These are phyloP conservation scores for Calendula officinalis DNA, from an alignment of 129 eudicot species.

Conservation along the genomic window DNA sequence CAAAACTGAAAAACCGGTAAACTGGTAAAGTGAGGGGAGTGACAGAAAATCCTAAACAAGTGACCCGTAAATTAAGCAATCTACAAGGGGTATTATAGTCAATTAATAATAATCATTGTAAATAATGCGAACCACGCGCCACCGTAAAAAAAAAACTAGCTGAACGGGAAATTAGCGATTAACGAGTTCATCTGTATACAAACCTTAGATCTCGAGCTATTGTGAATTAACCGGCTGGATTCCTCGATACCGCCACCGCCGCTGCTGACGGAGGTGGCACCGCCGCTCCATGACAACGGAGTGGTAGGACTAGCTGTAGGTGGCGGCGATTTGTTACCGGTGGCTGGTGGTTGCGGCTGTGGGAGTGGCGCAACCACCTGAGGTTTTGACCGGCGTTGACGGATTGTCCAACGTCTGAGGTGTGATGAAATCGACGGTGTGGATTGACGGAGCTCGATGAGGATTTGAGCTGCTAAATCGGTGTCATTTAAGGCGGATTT, in stretches of 20 bases:
- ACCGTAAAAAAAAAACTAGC: conserved; percentile 23
- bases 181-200: conserved; percentile 18
- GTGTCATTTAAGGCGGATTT: conserved; percentile 41
- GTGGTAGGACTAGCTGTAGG: conserved; percentile 68
- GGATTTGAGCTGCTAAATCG: conserved; percentile 41
- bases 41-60: conserved; percentile 24
- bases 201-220: conserved; percentile 72
- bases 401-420: conserved; percentile 46
- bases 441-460: conserved; percentile 39
- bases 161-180: conserved; percentile 2
- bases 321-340: conserved; percentile 2
- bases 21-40: conserved; percentile 29
- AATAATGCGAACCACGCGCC: conserved; percentile 30
- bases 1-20: conserved; percentile 27
- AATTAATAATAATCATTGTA: background rate
- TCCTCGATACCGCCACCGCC: conserved; percentile 52
- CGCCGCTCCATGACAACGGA: conserved; percentile 69
- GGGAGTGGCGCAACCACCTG: background rate
- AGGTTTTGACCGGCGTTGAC: conserved; percentile 55
- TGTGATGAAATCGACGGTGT: conserved; percentile 22
- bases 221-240: conserved; percentile 32
- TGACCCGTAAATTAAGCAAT: conserved; percentile 30
- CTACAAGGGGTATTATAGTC: conserved; percentile 34
- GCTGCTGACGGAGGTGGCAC: conserved; percentile 47
- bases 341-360: conserved; percentile 12